A percentile compares a stretch with the other conserved stretches of the same genome.
These are phyloP conservation scores for Boletus bicolor DNA, from an alignment of 768 basidiomycete genomes.

Conservation along the genomic window DNA sequence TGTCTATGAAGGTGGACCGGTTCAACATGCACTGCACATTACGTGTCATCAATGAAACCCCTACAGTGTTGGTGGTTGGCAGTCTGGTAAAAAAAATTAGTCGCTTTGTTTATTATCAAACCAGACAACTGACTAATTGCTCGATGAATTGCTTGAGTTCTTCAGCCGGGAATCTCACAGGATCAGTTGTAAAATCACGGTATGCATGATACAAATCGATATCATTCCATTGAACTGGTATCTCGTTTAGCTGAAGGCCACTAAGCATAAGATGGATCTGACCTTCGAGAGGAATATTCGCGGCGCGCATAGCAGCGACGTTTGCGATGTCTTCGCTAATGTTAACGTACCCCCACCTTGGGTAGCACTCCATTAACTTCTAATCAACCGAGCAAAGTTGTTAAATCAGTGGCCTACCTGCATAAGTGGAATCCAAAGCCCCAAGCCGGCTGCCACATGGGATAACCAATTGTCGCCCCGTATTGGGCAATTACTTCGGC, in stretches of 20 bases:
- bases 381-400: background rate
- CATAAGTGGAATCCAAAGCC: conserved; percentile 78
- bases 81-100: conserved; percentile 15
- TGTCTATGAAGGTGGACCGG: conserved; percentile 38
- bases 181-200: conserved; percentile 69
- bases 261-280: background rate
- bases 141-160: conserved; percentile 53
- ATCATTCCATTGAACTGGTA: conserved; percentile 72
- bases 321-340: conserved; percentile 55
- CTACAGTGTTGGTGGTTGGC: conserved; percentile 31
- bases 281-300: conserved; percentile 78
- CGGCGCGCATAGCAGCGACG: conserved; percentile 57
- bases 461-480: conserved; percentile 59
- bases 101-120: background rate
- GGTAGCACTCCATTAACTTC: background rate
- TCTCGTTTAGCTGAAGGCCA: background rate
- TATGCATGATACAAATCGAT: conserved; percentile 70
- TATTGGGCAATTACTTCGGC: conserved; percentile 69
- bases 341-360: conserved; percentile 46
- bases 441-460: conserved; percentile 72
- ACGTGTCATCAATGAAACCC: background rate
- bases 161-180: conserved; percentile 55
- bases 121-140: conserved; percentile 46
- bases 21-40: background rate
- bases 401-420: conserved; percentile 35